Base-by-base conservation (phyloP, 345 rosid species). In the Acer yangbiense region DNA sequence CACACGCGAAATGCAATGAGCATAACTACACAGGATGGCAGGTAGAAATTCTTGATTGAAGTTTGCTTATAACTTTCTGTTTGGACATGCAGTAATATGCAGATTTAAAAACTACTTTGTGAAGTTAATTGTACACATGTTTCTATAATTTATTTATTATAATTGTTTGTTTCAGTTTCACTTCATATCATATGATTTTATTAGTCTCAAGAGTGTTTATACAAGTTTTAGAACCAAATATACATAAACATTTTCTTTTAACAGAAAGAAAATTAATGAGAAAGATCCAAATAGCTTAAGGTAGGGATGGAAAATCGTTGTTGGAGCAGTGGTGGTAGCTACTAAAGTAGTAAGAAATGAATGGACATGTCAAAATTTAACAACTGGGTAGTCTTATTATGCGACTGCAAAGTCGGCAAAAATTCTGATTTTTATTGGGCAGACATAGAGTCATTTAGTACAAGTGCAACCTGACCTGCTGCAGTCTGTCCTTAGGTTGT, bases 11-110 rank as follows among this genome's bases (percentile, higher is more conserved):
- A 75, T 67, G 63, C 43, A 12, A 14, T 69, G 10, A 70, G 44
- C 29, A 25, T 71, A 55, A 65, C 85, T 4, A 32, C 14, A 0
- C 27, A 60, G 21, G 32, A 76, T 16, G 79, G 68, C 2, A 63
- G 75, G 63, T 69, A 69, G 10, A 27, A 25, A 18, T 43, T 44
- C 39, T 16, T 23, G 39, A 13, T 50, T 18, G 25, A 6, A 14
- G 32, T 54, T 71, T 17, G 41, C 5, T 18, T 29, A 17, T 6
- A 4, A 2, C 35, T 4, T 23, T 71, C 63, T 9, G 54, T 27
- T 2, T 11, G 39, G 73, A 4, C 60, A 48, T 23, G 73, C 35
- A 3, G 35, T 32, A 32, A 32, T 32, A 35, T 35, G 39, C 9
- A 2, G n/a, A 48, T 25, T 2, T 44, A 44, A 46, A 0, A 12